phyloP scores from a whole-genome alignment of 208 protist species.

The Trypanosoma lewisi region DNA sequence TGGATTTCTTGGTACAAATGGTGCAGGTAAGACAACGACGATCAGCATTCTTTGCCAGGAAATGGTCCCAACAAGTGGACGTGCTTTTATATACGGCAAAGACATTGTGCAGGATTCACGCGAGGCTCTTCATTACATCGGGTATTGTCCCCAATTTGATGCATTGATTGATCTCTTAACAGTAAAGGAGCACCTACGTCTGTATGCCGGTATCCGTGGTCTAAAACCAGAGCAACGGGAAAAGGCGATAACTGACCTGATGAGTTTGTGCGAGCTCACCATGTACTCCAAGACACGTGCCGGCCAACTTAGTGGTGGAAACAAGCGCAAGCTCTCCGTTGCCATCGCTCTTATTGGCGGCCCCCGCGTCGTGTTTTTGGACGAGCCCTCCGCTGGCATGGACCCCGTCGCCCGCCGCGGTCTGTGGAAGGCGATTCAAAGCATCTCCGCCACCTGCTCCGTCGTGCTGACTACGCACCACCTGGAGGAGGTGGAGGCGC shows the following conservation, averaged over 20 bases:
- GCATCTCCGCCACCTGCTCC: conserved; percentile 58
- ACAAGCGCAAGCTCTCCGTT: conserved; percentile 80
- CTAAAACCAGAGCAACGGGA: conserved; percentile 18
- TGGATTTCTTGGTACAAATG: conserved; percentile 88
- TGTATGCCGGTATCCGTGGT: conserved; percentile 85
- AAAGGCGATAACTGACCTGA: conserved; percentile 31
- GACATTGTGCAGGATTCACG: conserved; percentile 43
- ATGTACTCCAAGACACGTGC: conserved; percentile 35
- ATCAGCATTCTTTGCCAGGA: conserved; percentile 82
- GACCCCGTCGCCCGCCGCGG: conserved; percentile 76
- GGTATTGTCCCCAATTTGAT: conserved; percentile 97
- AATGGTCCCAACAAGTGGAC: conserved; percentile 55
- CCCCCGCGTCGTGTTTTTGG: conserved; percentile 68
- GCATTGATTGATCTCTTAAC: conserved; percentile 91
- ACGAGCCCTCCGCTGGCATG: conserved; percentile 90
- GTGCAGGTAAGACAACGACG: conserved; percentile 85
- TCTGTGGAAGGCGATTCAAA: conserved; percentile 77
- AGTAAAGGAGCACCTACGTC: conserved; percentile 89
- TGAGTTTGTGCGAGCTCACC: conserved; percentile 43
- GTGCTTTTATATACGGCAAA: conserved; percentile 44
- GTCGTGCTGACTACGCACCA: conserved; percentile 91
- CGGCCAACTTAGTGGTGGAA: conserved; percentile 66
- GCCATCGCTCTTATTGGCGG: conserved; percentile 85
- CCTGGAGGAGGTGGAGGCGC: conserved; percentile 90
- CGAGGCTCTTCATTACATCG: conserved; percentile 70